Conservation (phyloP, 2,329 filamentous ascomycete genomes). For the Cucurbitaria berberidis region DNA sequence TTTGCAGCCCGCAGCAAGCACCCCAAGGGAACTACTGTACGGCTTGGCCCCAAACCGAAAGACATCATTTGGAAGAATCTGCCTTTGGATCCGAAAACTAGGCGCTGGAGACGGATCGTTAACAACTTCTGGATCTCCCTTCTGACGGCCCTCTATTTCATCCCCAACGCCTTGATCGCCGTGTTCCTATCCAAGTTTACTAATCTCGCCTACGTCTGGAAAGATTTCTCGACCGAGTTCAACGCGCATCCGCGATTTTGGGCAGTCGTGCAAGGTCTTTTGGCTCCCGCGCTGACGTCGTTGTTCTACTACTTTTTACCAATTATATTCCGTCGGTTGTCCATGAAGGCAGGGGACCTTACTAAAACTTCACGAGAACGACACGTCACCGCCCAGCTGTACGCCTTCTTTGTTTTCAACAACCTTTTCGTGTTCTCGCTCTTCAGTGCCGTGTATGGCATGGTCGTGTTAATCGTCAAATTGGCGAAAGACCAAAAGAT, state of each 20-base stretch:
- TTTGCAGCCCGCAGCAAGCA: slow-evolving; percentile 81
- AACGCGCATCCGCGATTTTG: slow-evolving; percentile 69
- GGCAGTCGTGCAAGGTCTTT: slow-evolving; percentile 90
- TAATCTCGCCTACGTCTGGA: slow-evolving; percentile 83
- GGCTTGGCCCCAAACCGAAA: slow-evolving; percentile 81
- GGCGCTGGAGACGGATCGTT: slow-evolving; percentile 74
- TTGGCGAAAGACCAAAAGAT: slow-evolving; percentile 61
- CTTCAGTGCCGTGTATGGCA: slow-evolving; percentile 82
- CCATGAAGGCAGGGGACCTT: slow-evolving; percentile 81
- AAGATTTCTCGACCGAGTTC: slow-evolving; percentile 72
- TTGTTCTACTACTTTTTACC: slow-evolving; percentile 86
- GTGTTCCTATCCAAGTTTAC: slow-evolving; percentile 87
- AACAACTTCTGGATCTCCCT: slow-evolving; percentile 85
- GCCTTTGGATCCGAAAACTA: slow-evolving; percentile 69
- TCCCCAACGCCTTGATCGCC: slow-evolving; percentile 90
- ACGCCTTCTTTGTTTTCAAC: slow-evolving; percentile 56
- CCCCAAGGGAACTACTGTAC: slow-evolving; percentile 77
- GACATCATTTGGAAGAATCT: slow-evolving; percentile 98
- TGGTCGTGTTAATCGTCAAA: slow-evolving; percentile 69
- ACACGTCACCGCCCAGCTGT: slow-evolving; percentile 89
- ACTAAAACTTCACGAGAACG: slow-evolving; percentile 92
- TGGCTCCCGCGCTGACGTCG: slow-evolving; percentile 85
- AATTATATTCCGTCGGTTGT: slow-evolving; percentile 86
- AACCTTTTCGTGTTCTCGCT: slow-evolving; percentile 84
- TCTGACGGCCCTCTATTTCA: slow-evolving; percentile 85